Evolutionary conservation across 108 stramenopile genomes (phyloP), one percentile per base, ranked within the genome.

Genomic region (Skeletonema costatum): DNA sequence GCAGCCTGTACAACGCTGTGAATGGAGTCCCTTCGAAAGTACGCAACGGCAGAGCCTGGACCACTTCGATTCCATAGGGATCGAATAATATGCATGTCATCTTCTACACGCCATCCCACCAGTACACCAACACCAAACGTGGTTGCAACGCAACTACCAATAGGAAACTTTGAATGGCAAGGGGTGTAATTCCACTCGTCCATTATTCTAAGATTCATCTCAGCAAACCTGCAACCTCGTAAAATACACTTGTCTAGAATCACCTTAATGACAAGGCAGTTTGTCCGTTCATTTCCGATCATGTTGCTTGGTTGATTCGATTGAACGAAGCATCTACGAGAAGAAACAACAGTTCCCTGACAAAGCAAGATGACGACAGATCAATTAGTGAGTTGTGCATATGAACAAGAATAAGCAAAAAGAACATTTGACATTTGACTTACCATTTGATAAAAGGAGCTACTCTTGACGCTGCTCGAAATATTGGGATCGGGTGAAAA

Each of bases 71-170:
- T 86, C 95, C 95, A 96, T 4, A 96, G 78, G 29, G 90, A 89
- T 35, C 90, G 84, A 46, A 96, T 88, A 31, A 96, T 80, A 75
- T 96, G 95, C 44, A 84, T 80, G 64, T 96, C 95, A 71, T 93
- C 95, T 80, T 96, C 92, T 8, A 91, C 90, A 63, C 95, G 81
- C 95, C 95, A 96, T 25, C 95, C 95, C 44, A 93, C 95, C 39
- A 96, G 60, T 2, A 96, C 88, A 17, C 95, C 95, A 53, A 92
- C 39, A n/a, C 95, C 95, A 78, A 90, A 96, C 4, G 83, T 77
- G 12, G 95, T 93, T 17, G 92, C 91, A 69, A 96, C 92, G 39
- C 92, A 92, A 30, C 87, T 80, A 14, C 95, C 95, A 14, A 96
- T 79, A n/a, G 95, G 92, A 35, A 87, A 87, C 63, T 96, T 93